These are phyloP conservation scores for Falciphora oryzae DNA, from an alignment of 2,329 filamentous ascomycete genomes.

Conservation along the genomic window DNA sequence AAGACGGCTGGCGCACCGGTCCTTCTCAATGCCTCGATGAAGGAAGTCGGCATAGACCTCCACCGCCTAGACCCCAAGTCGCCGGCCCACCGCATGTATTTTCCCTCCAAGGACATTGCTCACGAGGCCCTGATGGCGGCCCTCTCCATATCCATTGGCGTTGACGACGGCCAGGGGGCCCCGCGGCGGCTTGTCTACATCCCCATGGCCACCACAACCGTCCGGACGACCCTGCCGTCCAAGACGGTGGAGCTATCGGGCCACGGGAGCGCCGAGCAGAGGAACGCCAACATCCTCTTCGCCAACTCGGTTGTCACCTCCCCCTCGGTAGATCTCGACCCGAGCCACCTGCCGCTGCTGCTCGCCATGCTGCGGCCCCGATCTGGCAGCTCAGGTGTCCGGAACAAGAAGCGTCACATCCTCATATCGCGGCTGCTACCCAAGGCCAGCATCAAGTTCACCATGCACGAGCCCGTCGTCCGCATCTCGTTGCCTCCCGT, in stretches of 20 bases:
- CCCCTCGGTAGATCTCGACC: slow-evolving; percentile 87
- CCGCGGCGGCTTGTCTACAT: slow-evolving; percentile 87
- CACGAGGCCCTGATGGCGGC: slow-evolving; percentile 92
- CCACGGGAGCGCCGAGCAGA: slow-evolving; percentile 68
- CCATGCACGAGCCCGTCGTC: slow-evolving; percentile 91
- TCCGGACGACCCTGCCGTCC: slow-evolving; percentile 89
- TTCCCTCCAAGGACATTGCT: slow-evolving; percentile 83
- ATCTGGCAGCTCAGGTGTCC: slow-evolving; percentile 29
- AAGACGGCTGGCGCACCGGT: slow-evolving; percentile 65
- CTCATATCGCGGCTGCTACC: slow-evolving; percentile 87
- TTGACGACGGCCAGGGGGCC: slow-evolving; percentile 83
- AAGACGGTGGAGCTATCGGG: slow-evolving; percentile 81
- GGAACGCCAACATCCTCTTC: slow-evolving; percentile 93
- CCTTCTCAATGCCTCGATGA: slow-evolving; percentile 84
- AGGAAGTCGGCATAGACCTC: slow-evolving; percentile 90
- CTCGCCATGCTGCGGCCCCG: slow-evolving; percentile 66
- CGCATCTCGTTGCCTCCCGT: slow-evolving; percentile 83
- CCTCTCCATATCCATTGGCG: slow-evolving; percentile 82
- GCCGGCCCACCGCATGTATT: slow-evolving; percentile 97
- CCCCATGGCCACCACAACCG: slow-evolving; percentile 93
- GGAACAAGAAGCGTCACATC: slow-evolving; percentile 50
- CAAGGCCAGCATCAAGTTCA: slow-evolving; percentile 91
- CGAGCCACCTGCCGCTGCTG: slow-evolving; percentile 82
- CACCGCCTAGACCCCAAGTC: slow-evolving; percentile 88
- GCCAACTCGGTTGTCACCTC: slow-evolving; percentile 96